phyloP scores from a whole-genome alignment of 352 stramenopile genomes.

The Globisporangium spinosum region DNA sequence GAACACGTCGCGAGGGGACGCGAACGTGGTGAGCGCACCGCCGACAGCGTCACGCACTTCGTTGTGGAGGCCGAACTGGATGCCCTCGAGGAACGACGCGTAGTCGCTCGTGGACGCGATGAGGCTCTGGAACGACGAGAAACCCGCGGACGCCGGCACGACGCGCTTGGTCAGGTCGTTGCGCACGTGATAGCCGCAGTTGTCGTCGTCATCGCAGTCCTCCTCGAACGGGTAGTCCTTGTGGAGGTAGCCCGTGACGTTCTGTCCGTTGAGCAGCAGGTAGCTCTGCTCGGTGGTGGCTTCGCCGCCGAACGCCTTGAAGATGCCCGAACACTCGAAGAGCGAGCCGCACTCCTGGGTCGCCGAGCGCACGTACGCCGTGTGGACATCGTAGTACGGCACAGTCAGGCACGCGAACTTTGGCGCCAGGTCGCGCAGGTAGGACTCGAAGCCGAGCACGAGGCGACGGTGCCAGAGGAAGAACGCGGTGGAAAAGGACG shows the following conservation, averaged over 20 bases:
- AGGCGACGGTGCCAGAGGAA: constrained; percentile 64
- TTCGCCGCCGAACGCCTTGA: constrained; percentile 40
- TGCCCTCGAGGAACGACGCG: constrained; percentile 45
- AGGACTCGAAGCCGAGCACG: constrained; percentile 61
- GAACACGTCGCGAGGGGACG: constrained; percentile 47
- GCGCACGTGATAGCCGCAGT: constrained; percentile 38
- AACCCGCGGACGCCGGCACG: constrained; percentile 49
- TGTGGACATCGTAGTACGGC: constrained; percentile 79
- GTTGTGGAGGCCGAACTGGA: constrained; percentile 64
- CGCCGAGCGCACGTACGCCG: constrained; percentile 46
- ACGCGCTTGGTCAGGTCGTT: constrained; percentile 34
- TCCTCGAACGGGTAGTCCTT: constrained; percentile 30
- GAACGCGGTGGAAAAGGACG: constrained; percentile 53
- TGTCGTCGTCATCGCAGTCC: constrained; percentile 41
- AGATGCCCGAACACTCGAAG: constrained; percentile 63
- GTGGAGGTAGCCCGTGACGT: constrained; percentile 30
- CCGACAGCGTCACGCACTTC: constrained; percentile 58
- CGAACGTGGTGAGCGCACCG: constrained; percentile 46
- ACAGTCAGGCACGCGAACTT: constrained; percentile 66
- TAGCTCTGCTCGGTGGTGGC: constrained; percentile 16
- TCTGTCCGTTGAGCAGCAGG: constrained; percentile 27
- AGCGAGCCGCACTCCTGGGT: constrained; percentile 51
- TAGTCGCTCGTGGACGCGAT: constrained; percentile 52
- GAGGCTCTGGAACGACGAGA: constrained; percentile 45
- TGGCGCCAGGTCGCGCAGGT: constrained; percentile 49